phyloP scores from a whole-genome alignment of 2,329 filamentous ascomycete genomes.

The Chalaropsis ovoidea region DNA sequence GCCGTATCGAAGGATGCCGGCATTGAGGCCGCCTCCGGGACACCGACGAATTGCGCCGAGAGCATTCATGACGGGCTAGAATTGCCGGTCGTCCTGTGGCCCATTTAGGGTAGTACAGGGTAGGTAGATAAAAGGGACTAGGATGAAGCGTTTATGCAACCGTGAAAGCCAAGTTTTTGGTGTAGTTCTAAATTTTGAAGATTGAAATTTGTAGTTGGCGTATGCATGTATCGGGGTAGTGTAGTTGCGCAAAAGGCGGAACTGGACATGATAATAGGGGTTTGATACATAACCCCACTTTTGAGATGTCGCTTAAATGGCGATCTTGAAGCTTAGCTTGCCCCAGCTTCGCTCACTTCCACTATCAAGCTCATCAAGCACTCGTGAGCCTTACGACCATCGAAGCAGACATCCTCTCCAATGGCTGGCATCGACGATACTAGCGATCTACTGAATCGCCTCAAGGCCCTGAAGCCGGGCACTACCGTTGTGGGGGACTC shows the following conservation, averaged over 20 bases:
- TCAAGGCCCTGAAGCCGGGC: conserved; percentile 43
- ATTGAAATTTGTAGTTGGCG: not conserved
- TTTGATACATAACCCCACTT: conserved; percentile 11
- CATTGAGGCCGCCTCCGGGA: not conserved
- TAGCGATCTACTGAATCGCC: conserved; percentile 38
- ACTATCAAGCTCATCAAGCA: not conserved
- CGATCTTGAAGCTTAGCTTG: not conserved
- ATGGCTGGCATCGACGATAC: conserved; percentile 19
- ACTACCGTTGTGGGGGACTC: conserved; percentile 29
- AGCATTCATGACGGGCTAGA: not conserved
- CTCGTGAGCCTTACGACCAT: not conserved
- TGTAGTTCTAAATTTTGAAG: not conserved
- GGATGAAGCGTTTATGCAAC: not conserved
- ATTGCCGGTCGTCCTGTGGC: not conserved
- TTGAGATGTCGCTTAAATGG: not conserved
- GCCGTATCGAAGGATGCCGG: conserved; percentile 3
- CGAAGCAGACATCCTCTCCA: not conserved
- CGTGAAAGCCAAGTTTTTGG: not conserved
- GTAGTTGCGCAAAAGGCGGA: not conserved
- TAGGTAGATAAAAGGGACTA: not conserved
- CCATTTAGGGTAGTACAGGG: not conserved
- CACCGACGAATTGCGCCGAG: conserved; percentile 5
- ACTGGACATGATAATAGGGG: not conserved
- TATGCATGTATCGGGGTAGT: conserved; percentile 9
- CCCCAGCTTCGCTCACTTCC: not conserved